These are phyloP conservation scores for Aspergillus jensenii DNA, from an alignment of 2,329 filamentous ascomycete species.

Conservation along the genomic window DNA sequence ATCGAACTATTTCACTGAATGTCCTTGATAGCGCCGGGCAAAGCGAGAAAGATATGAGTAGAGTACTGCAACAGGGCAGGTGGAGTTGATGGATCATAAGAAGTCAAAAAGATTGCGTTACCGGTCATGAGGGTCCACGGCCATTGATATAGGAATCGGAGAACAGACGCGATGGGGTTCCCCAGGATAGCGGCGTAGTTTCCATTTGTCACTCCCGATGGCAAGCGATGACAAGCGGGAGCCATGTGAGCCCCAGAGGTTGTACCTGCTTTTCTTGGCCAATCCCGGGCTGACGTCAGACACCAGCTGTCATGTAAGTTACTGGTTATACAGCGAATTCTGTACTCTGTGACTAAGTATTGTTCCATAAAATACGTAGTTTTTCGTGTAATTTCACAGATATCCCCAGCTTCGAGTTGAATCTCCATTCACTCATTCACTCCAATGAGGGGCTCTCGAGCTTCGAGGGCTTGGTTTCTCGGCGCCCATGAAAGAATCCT, in stretches of 20 bases:
- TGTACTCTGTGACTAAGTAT: not conserved
- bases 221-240: conserved; percentile 36
- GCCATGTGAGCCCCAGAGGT: conserved; percentile 12
- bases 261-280: conserved; percentile 19
- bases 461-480: not conserved
- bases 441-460: not conserved
- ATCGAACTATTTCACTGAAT: not conserved
- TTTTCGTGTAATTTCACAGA: not conserved
- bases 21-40: not conserved
- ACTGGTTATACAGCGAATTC: not conserved
- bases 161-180: not conserved
- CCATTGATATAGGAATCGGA: not conserved
- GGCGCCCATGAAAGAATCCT: not conserved
- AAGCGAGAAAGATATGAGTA: not conserved
- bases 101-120: not conserved
- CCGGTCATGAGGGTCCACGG: not conserved
- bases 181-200: conserved; percentile 12
- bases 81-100: not conserved
- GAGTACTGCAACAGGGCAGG: not conserved
- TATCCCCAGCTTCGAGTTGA: not conserved
- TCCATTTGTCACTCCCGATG: conserved; percentile 34
- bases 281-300: conserved; percentile 10
- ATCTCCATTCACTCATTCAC: not conserved
- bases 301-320: not conserved
- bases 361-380: not conserved